Evolutionary conservation across 139 green algal genomes (phyloP).

Genomic region (Dunaliella primolecta): DNA sequence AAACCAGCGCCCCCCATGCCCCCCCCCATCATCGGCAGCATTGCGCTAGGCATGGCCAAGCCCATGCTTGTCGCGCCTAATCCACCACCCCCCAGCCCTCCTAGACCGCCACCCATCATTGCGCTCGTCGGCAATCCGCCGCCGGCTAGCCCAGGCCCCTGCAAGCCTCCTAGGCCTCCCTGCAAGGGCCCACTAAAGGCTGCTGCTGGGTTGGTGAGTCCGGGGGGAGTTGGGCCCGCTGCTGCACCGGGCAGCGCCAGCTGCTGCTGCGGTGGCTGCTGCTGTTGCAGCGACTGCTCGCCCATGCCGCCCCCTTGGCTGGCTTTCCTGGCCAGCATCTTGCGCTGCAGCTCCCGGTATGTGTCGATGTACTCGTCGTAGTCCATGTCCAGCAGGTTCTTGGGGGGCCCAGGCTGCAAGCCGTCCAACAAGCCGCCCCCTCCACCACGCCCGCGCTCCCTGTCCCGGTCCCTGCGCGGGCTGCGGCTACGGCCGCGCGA

Average conservation of each 20-base stretch:
- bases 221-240: not conserved
- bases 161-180: constrained; percentile 18
- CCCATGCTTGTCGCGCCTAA: constrained; percentile 1
- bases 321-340: not conserved
- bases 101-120: constrained; percentile 9
- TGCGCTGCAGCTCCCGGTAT: constrained; percentile 18
- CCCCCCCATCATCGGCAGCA: constrained; percentile 10
- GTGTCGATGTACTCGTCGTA: constrained; percentile 32
- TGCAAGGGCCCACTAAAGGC: constrained; percentile 7
- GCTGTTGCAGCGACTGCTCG: not conserved
- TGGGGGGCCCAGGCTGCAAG: not conserved
- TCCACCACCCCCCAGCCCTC: not conserved
- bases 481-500: not conserved
- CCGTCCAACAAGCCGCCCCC: not conserved
- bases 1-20: not conserved
- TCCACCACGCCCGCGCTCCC: not conserved
- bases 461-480: not conserved
- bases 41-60: constrained; percentile 9
- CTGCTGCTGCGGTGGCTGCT: not conserved
- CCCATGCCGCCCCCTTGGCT: not conserved
- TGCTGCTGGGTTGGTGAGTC: too few species aligned
- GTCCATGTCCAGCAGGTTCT: constrained; percentile 12
- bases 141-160: not conserved
- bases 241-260: not conserved
- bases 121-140: not conserved